Base-by-base conservation (phyloP, 768 basidiomycete genomes). In the Pholiota microspora region DNA sequence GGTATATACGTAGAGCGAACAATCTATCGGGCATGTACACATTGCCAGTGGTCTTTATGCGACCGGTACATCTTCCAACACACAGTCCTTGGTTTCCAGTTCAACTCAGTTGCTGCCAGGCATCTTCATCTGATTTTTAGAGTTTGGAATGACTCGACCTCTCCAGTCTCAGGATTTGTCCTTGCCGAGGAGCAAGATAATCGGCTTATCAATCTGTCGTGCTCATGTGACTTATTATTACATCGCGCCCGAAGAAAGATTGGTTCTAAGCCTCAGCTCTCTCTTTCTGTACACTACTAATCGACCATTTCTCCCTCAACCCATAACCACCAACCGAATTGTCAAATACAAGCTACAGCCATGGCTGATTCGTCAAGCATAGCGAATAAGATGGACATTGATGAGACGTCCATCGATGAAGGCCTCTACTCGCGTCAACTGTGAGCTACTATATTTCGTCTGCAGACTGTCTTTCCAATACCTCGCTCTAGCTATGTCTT, bases 381-480 rank as follows among this genome's bases (percentile, higher is more conserved):
- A 27, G 71, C 68, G 54, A 68, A 69, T 28, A 81, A 81, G 60
- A 93, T 93, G 90, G 90, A 93, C 58, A 80, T 92, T 60, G 90
- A 93, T 69, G 91, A 92, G 71, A 78, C 86, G 29, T 81, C 88
- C 54, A 94, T 95, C 73, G 93, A 95, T 72, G 94, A 95, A 74
- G 91, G 92, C 47, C 77, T 96, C 45, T 95, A 96, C 73, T 94
- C 92, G 61, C 88, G 93, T 63, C 93, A 95, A 77, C 75, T 96
- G 89, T 93, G 71, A 79, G 92, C 72, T 50, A 49, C 36, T 50
- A 46, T n/a, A n/a, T 34, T 38, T 45, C 45, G 15, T 60, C 51
- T 40, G 49, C 46, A 15, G 27, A 8, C 23, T 21, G 15, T 21
- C 15, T 23, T 38, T 38, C 35, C 51, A 58, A 36, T 48, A 32